Percentiles rank a stretch among this genome's conserved stretches.
phyloP scores from a whole-genome alignment of 371 early-diverging fungal genomes.

The Batkoa obscura region DNA sequence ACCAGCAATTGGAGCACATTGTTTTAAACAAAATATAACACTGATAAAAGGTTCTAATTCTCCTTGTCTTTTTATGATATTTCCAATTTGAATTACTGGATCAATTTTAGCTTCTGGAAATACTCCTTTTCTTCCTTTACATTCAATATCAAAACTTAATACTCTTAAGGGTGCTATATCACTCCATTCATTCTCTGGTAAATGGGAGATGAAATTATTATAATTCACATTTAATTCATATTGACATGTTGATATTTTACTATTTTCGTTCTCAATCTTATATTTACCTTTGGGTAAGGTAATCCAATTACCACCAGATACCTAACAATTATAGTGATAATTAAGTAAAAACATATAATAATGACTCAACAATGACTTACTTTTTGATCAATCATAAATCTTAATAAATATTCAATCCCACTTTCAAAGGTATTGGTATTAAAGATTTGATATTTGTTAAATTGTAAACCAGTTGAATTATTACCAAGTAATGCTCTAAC shows the following conservation, averaged over 20 bases:
- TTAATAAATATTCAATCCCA: slow-evolving; percentile 72
- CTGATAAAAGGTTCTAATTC: slow-evolving; percentile 68
- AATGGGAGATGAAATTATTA: slow-evolving; percentile 61
- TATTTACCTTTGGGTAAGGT: slow-evolving; percentile 64
- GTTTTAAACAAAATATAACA: slow-evolving; percentile 81
- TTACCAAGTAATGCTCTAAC: too few species aligned
- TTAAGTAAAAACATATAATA: too few species aligned
- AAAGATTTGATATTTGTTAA: slow-evolving; percentile 16
- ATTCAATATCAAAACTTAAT: slow-evolving; percentile 98
- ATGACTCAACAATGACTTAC: too few species aligned
- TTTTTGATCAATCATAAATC: slow-evolving; percentile 96
- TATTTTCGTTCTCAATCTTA: slow-evolving; percentile 16
- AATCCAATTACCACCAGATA: slow-evolving; percentile 86
- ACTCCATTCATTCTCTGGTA: slow-evolving; percentile 81
- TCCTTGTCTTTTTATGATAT: slow-evolving; percentile 82
- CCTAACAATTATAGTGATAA: too few species aligned
- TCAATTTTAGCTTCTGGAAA: slow-evolving; percentile 91
- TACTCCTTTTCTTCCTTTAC: slow-evolving; percentile 87
- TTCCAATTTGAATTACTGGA: slow-evolving; percentile 99
- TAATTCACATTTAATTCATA: slow-evolving; percentile 52
- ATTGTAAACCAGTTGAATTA: too few species aligned
- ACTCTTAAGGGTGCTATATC: slow-evolving; percentile 92
- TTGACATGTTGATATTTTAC: slow-evolving; percentile 47
- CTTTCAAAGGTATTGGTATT: slow-evolving; percentile 69
- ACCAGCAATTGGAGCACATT: slow-evolving; percentile 88